phyloP scores from a whole-genome alignment of 352 stramenopile genomes.

The Phytophthora uliginosa region DNA sequence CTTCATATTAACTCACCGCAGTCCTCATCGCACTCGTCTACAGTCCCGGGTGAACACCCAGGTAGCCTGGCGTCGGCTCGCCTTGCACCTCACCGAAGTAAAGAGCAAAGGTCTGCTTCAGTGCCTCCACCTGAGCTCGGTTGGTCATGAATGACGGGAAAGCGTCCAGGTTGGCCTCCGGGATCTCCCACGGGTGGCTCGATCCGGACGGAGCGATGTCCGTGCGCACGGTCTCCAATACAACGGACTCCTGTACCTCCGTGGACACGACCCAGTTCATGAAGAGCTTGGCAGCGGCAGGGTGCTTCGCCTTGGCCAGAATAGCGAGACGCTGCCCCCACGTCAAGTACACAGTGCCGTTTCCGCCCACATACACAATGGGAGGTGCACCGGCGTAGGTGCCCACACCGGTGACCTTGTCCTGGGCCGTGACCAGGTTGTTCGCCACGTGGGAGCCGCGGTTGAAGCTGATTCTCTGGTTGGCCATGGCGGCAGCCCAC shows the following conservation, averaged over 20 bases:
- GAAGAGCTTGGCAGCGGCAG: constrained; percentile 27
- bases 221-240: constrained; percentile 32
- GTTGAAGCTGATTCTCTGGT: constrained; percentile 31
- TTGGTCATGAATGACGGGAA: constrained; percentile 58
- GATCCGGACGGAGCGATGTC: constrained; percentile 37
- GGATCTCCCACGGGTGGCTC: constrained; percentile 38
- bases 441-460: constrained; percentile 21
- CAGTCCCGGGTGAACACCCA: constrained; percentile 45
- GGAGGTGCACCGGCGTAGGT: constrained; percentile 11
- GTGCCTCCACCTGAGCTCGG: constrained; percentile 42
- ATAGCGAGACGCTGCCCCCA: constrained; percentile 42
- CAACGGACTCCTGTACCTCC: constrained; percentile 35
- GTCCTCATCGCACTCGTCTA: constrained; percentile 15
- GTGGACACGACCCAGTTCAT: constrained; percentile 43
- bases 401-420: constrained; percentile 31
- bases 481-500: constrained; percentile 34
- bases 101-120: constrained; percentile 45
- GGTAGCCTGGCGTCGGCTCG: constrained; percentile 39
- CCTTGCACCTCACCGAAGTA: constrained; percentile 64
- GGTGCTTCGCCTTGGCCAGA: constrained; percentile 26
- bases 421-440: constrained; percentile 16
- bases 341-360: constrained; percentile 36
- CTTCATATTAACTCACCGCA: too few species aligned
- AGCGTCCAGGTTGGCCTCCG: constrained; percentile 29
- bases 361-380: constrained; percentile 21